These are phyloP conservation scores for Cyathus striatus DNA, from an alignment of 768 basidiomycete species.

Conservation along the genomic window DNA sequence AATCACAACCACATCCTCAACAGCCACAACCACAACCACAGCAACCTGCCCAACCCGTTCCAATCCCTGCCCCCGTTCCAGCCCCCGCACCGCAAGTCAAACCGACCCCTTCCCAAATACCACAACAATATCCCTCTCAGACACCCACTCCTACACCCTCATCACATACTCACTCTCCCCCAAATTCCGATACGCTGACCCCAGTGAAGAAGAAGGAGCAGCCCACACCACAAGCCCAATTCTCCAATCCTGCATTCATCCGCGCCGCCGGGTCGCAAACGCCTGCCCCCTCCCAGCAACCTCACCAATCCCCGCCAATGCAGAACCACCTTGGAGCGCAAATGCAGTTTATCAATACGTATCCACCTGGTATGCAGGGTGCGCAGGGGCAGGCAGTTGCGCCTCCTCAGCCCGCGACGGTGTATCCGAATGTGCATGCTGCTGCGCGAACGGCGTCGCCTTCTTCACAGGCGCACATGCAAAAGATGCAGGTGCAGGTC, in stretches of 20 bases:
- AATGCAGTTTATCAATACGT: too few relatives aligned
- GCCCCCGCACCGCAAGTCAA: neutral
- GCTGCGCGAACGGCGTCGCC: conserved; percentile 25
- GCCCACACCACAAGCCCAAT: conserved; percentile 14
- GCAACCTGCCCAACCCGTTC: conserved; percentile 13
- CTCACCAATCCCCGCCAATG: too few relatives aligned
- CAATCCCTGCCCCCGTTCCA: neutral
- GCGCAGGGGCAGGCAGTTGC: neutral
- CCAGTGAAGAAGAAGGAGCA: too few relatives aligned
- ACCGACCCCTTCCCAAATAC: conserved; percentile 12
- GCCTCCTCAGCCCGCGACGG: conserved; percentile 7
- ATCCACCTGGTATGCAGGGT: too few relatives aligned
- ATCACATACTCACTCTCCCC: conserved; percentile 17
- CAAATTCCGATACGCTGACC: conserved; percentile 26
- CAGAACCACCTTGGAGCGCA: too few relatives aligned
- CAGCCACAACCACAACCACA: conserved; percentile 18
- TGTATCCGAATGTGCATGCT: conserved; percentile 33
- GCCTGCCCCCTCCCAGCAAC: conserved; percentile 10
- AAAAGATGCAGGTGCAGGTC: conserved; percentile 1
- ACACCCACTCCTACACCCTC: conserved; percentile 26
- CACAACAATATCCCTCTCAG: conserved; percentile 22
- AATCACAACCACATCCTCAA: conserved; percentile 18
- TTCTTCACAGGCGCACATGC: neutral
- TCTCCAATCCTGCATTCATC: conserved; percentile 2
- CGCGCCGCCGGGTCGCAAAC: conserved; percentile 17